phyloP scores from a whole-genome alignment of 192 early-diverging fungal genomes.

The Gryganskiella cystojenkinii region DNA sequence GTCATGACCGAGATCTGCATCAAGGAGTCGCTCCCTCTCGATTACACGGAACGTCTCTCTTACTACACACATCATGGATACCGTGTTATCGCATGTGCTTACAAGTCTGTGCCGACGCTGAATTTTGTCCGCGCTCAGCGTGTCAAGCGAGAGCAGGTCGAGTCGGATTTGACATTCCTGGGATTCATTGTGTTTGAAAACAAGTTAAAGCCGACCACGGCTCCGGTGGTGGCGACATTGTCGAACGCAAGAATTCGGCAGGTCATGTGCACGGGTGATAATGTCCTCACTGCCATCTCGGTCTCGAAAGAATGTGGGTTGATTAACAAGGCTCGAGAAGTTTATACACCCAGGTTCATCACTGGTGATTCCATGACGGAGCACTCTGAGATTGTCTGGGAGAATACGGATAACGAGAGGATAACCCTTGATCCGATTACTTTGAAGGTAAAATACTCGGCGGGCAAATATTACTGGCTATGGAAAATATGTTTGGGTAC shows the following conservation, averaged over 20 bases:
- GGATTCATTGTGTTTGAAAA: conserved; percentile 99
- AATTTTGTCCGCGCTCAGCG: conserved; percentile 82
- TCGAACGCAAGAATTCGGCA: conserved; percentile 87
- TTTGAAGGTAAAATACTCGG: conserved; percentile 56
- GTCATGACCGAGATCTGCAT: conserved; percentile 90
- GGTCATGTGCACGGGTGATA: conserved; percentile 99
- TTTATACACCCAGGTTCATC: conserved; percentile 84
- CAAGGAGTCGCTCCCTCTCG: conserved; percentile 82
- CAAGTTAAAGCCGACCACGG: conserved; percentile 92
- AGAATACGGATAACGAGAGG: conserved; percentile 63
- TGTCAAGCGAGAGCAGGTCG: conserved; percentile 86
- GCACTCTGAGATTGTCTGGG: conserved; percentile 77
- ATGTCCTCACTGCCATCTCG: conserved; percentile 94
- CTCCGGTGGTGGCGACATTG: conserved; percentile 80
- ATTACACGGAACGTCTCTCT: conserved; percentile 84
- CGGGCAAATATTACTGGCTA: no score
- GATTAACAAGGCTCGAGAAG: conserved; percentile 74
- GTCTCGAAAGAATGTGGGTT: conserved; percentile 95
- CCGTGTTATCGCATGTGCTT: conserved; percentile 95
- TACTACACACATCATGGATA: conserved; percentile 96
- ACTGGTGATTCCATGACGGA: conserved; percentile 58
- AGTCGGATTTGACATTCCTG: conserved; percentile 86
- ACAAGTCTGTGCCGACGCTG: conserved; percentile 74
- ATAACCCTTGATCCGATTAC: conserved; percentile 55
- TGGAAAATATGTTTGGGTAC: neutral